phyloP scores from a whole-genome alignment of 2,329 filamentous ascomycete genomes.

The Dactylonectria estremocensis region DNA sequence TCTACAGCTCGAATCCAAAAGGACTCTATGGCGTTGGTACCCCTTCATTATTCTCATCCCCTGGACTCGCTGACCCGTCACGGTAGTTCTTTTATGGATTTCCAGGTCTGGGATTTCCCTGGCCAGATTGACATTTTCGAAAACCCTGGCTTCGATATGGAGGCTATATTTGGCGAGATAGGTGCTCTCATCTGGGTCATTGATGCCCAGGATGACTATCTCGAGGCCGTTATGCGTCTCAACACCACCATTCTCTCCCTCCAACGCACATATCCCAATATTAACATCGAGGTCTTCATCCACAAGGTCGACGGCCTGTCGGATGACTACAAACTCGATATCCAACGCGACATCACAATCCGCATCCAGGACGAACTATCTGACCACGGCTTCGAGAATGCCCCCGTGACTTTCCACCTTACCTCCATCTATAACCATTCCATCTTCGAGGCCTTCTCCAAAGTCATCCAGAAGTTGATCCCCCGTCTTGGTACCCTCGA shows the following conservation, averaged over 20 bases:
- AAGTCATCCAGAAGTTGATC: constrained; percentile 98
- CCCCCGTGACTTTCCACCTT: constrained; percentile 93
- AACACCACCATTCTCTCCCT: constrained; percentile 92
- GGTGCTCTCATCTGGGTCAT: constrained; percentile 99
- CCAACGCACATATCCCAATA: constrained; percentile 89
- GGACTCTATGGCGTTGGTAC: constrained; percentile 89
- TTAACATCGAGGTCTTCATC: constrained; percentile 98
- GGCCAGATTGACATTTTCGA: constrained; percentile 93
- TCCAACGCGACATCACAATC: constrained; percentile 96
- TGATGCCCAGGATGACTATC: constrained; percentile 97
- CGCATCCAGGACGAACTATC: constrained; percentile 96
- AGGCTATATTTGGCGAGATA: constrained; percentile 93
- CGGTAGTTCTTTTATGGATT: constrained; percentile 95
- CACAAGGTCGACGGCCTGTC: constrained; percentile 99
- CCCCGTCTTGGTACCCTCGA: constrained; percentile 94
- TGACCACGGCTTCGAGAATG: constrained; percentile 93
- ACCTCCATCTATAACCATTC: constrained; percentile 99
- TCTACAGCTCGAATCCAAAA: constrained; percentile 96
- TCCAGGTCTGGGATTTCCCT: constrained; percentile 98
- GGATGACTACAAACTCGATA: constrained; percentile 96
- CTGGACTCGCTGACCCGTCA: constrained; percentile 19
- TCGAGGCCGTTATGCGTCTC: constrained; percentile 89
- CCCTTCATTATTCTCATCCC: constrained; percentile 1
- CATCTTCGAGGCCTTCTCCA: constrained; percentile 98
- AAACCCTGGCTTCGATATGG: constrained; percentile 89